Conservation (phyloP, 306 rosid species). For the Canavalia gladiata region DNA sequence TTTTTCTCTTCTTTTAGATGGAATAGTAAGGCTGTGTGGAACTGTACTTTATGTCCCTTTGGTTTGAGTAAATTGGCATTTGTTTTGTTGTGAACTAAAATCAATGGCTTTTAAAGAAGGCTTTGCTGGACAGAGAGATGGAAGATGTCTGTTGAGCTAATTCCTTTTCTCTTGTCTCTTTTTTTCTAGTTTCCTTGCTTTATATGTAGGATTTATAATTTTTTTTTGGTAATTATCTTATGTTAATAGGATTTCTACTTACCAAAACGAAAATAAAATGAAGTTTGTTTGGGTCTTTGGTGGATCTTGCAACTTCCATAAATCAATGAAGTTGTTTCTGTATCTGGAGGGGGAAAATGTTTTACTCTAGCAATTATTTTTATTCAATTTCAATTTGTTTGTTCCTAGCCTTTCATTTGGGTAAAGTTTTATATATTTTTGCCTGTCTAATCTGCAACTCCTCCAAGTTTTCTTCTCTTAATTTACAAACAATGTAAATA, state of each 20-base stretch:
- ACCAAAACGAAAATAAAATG: background rate
- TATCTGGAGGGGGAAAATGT: background rate
- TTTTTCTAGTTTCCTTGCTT: too few relatives aligned
- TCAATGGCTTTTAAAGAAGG: background rate
- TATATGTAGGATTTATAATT: too few relatives aligned
- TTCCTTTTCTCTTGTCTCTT: background rate
- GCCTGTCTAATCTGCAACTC: background rate
- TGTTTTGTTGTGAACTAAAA: background rate
- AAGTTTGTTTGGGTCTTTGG: background rate
- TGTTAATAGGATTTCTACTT: background rate
- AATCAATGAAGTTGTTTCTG: conserved; percentile 38
- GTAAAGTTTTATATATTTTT: background rate
- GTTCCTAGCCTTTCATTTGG: background rate
- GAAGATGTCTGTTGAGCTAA: background rate
- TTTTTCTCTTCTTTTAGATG: too few relatives aligned
- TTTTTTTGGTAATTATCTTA: too few relatives aligned
- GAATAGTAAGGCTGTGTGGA: background rate
- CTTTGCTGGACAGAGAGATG: background rate
- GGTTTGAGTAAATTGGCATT: background rate
- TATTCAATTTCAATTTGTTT: background rate
- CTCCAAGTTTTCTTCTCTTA: background rate
- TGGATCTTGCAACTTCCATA: conserved; percentile 19
- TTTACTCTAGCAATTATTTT: background rate
- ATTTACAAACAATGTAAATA: background rate
- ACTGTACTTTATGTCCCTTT: background rate